phyloP scores from a whole-genome alignment of 2,329 filamentous ascomycete genomes.

The Tolypocladium inflatum region DNA sequence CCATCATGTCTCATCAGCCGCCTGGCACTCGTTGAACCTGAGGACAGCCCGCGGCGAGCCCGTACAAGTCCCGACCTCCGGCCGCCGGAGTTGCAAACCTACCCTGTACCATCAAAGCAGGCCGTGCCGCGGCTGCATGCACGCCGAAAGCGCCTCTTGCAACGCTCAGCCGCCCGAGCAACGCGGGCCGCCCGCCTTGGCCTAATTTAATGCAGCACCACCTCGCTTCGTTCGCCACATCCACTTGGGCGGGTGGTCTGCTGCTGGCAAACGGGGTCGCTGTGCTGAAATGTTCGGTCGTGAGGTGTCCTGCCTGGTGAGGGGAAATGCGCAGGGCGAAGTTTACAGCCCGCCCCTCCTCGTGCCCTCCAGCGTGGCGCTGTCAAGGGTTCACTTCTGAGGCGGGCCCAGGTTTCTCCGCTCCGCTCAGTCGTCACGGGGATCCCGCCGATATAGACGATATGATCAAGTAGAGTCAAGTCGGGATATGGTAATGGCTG shows the following conservation, averaged over 20 bases:
- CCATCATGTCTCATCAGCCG: background rate
- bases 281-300: slow-evolving; percentile 37
- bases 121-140: background rate
- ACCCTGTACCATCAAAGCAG: background rate
- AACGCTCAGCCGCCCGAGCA: background rate
- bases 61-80: background rate
- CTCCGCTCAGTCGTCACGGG: background rate
- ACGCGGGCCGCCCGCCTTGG: background rate
- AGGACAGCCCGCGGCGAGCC: background rate
- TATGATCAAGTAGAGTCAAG: background rate
- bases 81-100: background rate
- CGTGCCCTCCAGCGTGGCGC: background rate
- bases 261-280: slow-evolving; percentile 5
- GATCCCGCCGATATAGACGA: no score
- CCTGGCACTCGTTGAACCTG: background rate
- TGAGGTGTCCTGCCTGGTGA: slow-evolving; percentile 23
- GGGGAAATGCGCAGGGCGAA: slow-evolving; percentile 22
- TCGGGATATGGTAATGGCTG: background rate
- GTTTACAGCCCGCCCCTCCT: slow-evolving; percentile 6
- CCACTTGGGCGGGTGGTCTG: background rate
- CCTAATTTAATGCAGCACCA: background rate
- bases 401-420: background rate
- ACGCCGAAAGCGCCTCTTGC: background rate
- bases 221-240: background rate
- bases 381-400: background rate